These are phyloP conservation scores for Fusarium verrucosum DNA, from an alignment of 2,329 filamentous ascomycete species.

Conservation along the genomic window DNA sequence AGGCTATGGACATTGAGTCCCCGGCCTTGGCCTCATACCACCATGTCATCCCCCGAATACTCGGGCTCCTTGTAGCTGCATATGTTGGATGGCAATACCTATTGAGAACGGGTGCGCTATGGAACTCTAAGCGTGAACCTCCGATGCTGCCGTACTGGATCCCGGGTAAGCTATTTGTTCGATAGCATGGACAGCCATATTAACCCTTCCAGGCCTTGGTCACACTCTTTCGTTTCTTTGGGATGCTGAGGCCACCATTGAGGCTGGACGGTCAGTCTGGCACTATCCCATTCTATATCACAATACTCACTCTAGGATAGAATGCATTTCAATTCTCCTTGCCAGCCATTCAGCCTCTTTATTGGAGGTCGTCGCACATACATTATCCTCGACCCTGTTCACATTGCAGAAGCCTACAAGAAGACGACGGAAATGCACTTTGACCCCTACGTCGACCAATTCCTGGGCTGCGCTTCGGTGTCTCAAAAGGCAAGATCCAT, in stretches of 20 bases:
- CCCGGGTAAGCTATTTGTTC: neutral
- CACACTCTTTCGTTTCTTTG: neutral
- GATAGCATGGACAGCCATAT: rapidly evolving
- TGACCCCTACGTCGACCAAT: neutral
- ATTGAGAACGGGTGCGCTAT: neutral
- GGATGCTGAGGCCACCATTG: neutral
- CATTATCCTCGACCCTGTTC: neutral
- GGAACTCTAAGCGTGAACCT: neutral
- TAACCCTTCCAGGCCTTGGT: neutral
- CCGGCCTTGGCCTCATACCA: neutral
- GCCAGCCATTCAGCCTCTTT: neutral
- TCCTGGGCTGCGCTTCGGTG: neutral
- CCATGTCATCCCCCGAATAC: neutral
- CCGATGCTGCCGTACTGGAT: slow-evolving; percentile 2
- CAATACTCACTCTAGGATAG: neutral
- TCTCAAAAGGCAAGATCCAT: neutral
- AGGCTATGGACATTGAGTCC: neutral
- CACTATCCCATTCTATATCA: rapidly evolving
- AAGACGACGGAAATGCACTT: neutral
- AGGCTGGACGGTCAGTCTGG: neutral
- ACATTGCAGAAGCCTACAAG: neutral
- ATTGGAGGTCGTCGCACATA: neutral
- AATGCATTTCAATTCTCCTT: neutral
- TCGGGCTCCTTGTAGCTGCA: neutral
- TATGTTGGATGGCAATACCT: neutral